phyloP scores from a whole-genome alignment of 208 protist genomes.

The Borovskyia barvae region DNA sequence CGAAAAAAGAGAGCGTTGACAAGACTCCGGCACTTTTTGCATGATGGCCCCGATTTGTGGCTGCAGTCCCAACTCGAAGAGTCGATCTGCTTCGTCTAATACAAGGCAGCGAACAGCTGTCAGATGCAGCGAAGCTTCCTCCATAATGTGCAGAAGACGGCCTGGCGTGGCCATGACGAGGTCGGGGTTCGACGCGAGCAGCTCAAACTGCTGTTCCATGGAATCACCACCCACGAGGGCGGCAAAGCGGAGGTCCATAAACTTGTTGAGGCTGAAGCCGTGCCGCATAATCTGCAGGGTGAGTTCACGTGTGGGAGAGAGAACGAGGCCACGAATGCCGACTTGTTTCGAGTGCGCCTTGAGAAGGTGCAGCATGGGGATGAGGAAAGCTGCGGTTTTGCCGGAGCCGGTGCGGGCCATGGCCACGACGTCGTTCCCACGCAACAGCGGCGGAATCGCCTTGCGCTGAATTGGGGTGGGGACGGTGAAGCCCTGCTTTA shows the following conservation, averaged over 20 bases:
- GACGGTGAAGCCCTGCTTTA: constrained; percentile 96
- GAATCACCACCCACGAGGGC: constrained; percentile 96
- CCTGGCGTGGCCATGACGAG: constrained; percentile 99
- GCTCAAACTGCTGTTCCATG: constrained; percentile 97
- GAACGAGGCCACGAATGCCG: constrained; percentile 95
- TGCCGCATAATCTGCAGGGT: constrained; percentile 98
- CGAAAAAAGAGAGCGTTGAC: constrained; percentile 97
- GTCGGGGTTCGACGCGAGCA: constrained; percentile 97
- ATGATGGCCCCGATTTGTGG: constrained; percentile 97
- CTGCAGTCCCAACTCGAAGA: constrained; percentile 98
- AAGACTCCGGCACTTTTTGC: constrained; percentile 87
- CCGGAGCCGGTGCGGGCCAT: constrained; percentile 99
- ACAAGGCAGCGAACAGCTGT: constrained; percentile 94
- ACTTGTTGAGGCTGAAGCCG: constrained; percentile 92
- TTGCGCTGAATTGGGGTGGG: constrained; percentile 99
- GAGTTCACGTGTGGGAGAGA: constrained; percentile 99
- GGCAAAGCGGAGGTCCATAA: constrained; percentile 91
- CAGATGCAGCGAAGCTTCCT: constrained; percentile 94
- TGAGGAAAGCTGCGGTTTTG: constrained; percentile 98
- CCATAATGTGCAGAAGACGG: constrained; percentile 96
- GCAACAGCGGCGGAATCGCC: constrained; percentile 91
- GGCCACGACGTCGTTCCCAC: constrained; percentile 97
- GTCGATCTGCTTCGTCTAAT: constrained; percentile 99
- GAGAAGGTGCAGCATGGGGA: constrained; percentile 96
- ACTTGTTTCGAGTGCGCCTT: constrained; percentile 90